Conservation (phyloP, 1,139 yeast genomes). For the Torulaspora globosa region DNA sequence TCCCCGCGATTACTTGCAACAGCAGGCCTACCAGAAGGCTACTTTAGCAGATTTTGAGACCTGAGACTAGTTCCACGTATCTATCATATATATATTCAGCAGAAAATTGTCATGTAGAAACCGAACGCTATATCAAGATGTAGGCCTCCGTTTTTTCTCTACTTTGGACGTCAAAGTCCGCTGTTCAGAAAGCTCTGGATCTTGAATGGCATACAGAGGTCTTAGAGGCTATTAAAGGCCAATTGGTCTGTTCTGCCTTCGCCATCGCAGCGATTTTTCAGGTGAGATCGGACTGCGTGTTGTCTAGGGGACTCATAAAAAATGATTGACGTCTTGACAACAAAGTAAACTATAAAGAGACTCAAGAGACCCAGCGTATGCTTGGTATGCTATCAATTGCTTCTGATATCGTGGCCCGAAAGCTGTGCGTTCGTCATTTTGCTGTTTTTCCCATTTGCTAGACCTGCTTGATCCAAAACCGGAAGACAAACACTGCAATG, state of each 20-base stretch:
- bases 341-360: neutral
- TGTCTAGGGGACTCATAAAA: slow-evolving; percentile 1
- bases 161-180: neutral
- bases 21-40: slow-evolving; percentile 43
- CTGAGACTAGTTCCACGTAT: neutral
- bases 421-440: neutral
- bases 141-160: neutral
- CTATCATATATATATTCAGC: neutral
- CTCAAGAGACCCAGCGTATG: neutral
- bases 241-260: neutral
- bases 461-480: neutral
- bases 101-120: neutral
- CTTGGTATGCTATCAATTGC: neutral
- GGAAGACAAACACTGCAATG: neutral
- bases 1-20: slow-evolving; percentile 47
- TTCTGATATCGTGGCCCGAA: neutral
- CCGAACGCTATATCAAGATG: neutral
- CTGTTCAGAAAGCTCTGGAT: neutral
- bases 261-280: neutral
- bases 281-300: neutral
- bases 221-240: neutral
- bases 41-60: slow-evolving; percentile 15
- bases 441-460: neutral
- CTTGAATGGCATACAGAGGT: neutral
- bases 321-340: neutral